These are phyloP conservation scores for Arthroderma sp. DNA, from an alignment of 2,329 filamentous ascomycete genomes.

Conservation along the genomic window DNA sequence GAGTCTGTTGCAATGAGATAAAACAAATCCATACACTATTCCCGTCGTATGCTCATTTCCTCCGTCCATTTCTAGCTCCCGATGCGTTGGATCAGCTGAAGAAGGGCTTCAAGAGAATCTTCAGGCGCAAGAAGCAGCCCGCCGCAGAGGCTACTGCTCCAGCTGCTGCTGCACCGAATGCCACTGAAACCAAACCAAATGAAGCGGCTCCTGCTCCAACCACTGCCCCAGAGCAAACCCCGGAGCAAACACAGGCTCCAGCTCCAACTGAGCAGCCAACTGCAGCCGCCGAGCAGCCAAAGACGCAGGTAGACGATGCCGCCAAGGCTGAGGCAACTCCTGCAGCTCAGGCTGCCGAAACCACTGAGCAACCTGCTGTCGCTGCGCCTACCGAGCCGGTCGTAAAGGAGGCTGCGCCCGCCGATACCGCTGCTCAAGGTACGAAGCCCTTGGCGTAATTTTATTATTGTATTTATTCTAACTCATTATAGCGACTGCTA, in stretches of 20 bases:
- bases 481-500: too few relatives aligned
- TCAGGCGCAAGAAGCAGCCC: conserved; percentile 11
- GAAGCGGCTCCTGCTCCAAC: conserved; percentile 8
- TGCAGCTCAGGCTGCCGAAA: neutral
- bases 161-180: conserved; percentile 4
- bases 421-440: neutral
- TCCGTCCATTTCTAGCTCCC: conserved; percentile 14
- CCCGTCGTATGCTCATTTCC: neutral
- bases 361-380: neutral
- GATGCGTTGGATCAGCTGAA: conserved; percentile 22
- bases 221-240: conserved; percentile 3
- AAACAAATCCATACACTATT: too few relatives aligned
- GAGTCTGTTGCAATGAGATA: too few relatives aligned
- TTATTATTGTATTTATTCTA: too few relatives aligned
- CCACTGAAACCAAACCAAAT: conserved; percentile 8
- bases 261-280: conserved; percentile 6
- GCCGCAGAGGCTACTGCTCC: conserved; percentile 6
- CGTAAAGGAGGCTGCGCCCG: neutral
- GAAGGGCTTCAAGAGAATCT: conserved; percentile 20
- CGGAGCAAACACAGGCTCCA: conserved; percentile 6
- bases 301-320: conserved; percentile 9
- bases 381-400: neutral
- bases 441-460: neutral
- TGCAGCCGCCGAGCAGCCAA: conserved; percentile 7
- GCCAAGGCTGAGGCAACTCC: neutral